These are phyloP conservation scores for Chimonanthus praecox DNA, from an alignment of 164 flowering plant species.

Conservation along the genomic window DNA sequence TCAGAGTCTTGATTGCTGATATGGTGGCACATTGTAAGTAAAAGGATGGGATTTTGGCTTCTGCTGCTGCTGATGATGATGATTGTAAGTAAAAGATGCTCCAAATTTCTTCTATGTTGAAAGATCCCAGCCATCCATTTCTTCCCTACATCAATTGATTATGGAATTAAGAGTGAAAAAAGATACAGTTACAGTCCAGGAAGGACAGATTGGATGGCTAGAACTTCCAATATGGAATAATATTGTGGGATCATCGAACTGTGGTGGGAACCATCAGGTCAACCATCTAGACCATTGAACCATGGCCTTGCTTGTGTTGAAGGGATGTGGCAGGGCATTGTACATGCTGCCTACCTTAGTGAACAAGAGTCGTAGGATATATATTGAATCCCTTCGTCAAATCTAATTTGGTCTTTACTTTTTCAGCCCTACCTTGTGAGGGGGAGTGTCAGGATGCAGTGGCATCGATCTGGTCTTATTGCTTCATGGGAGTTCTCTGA, in stretches of 20 bases:
- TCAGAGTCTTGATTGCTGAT: too few species aligned
- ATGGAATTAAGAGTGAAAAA: too few species aligned
- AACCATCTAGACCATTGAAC: not conserved
- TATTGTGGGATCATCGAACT: not conserved
- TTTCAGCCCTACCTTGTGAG: slow-evolving; percentile 89
- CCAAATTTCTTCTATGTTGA: not conserved
- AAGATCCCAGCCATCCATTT: not conserved
- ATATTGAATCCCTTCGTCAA: not conserved
- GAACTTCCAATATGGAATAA: not conserved
- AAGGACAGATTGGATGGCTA: not conserved
- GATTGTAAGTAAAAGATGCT: not conserved
- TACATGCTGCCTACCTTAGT: not conserved
- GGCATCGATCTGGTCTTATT: slow-evolving; percentile 96
- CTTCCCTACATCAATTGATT: not conserved
- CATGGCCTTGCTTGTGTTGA: not conserved
- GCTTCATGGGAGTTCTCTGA: slow-evolving; percentile 95
- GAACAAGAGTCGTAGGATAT: not conserved
- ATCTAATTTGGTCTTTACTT: slow-evolving; percentile 14
- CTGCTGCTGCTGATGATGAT: not conserved
- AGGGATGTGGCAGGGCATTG: not conserved
- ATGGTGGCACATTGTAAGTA: too few species aligned
- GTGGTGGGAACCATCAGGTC: not conserved
- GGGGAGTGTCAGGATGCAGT: slow-evolving; percentile 97
- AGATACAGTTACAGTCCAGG: not conserved
- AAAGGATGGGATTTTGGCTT: too few species aligned